Conservation (phyloP, 2,329 filamentous ascomycete genomes). For the Aspergillus niger region DNA sequence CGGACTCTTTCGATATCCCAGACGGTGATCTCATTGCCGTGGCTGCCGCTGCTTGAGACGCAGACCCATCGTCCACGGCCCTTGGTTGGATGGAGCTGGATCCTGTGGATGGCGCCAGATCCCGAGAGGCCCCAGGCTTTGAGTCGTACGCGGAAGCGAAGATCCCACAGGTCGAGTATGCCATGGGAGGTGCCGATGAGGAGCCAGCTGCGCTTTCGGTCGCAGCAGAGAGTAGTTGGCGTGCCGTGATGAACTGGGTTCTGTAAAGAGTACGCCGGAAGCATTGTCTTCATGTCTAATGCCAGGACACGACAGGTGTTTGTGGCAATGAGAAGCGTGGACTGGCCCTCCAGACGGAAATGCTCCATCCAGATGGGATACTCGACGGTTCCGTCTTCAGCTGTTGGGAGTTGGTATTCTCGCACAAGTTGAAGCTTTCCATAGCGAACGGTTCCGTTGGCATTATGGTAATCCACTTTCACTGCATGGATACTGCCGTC, state of each 20-base stretch:
- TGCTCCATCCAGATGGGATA: constrained; percentile 90
- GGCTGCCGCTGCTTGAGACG: constrained; percentile 81
- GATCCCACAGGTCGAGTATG: constrained; percentile 90
- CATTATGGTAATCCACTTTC: constrained; percentile 69
- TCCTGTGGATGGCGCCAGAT: constrained; percentile 74
- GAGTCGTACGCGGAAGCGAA: constrained; percentile 87
- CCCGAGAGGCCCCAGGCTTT: constrained; percentile 87
- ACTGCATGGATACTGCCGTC: constrained; percentile 91
- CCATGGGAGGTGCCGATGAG: constrained; percentile 90
- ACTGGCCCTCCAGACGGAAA: constrained; percentile 77
- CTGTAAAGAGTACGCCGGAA: constrained; percentile 72
- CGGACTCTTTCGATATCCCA: constrained; percentile 93
- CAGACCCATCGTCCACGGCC: constrained; percentile 83
- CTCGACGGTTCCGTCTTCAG: constrained; percentile 56
- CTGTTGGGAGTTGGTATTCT: constrained; percentile 68
- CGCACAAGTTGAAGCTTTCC: constrained; percentile 74
- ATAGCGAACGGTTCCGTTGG: constrained; percentile 67
- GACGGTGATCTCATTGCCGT: constrained; percentile 80
- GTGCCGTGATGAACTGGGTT: constrained; percentile 92
- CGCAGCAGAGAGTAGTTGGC: constrained; percentile 87
- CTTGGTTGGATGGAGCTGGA: constrained; percentile 76
- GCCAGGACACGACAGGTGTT: constrained; percentile 81
- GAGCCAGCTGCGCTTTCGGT: constrained; percentile 85
- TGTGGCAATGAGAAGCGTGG: constrained; percentile 83
- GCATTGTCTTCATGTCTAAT: constrained; percentile 86